These are phyloP conservation scores for Nyctanthes arbortristis DNA, from an alignment of 257 asterid species.

Conservation along the genomic window DNA sequence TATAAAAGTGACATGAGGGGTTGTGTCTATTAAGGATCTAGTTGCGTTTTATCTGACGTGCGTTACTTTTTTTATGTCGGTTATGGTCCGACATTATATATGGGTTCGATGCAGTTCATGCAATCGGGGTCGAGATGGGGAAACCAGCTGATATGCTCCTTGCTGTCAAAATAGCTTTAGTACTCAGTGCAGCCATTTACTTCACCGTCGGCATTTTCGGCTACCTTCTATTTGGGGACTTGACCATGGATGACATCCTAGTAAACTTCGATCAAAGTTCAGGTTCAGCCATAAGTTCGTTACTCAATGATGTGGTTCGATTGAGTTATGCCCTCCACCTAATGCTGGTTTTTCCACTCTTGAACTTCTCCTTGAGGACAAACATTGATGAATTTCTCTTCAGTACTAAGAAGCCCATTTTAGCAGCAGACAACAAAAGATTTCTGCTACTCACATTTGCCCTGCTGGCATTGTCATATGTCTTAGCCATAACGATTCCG, in stretches of 20 bases:
- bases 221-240: constrained; percentile 91
- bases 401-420: constrained; percentile 39
- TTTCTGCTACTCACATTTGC: constrained; percentile 54
- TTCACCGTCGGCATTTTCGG: constrained; percentile 79
- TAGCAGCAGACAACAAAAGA: constrained; percentile 56
- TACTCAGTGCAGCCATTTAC: constrained; percentile 72
- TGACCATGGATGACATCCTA: constrained; percentile 83
- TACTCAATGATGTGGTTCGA: constrained; percentile 66
- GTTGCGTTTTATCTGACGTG: too few species aligned
- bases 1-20: neutral
- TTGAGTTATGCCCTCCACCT: constrained; percentile 83
- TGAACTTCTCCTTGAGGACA: constrained; percentile 79
- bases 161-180: constrained; percentile 68
- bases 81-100: neutral
- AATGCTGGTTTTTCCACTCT: constrained; percentile 79
- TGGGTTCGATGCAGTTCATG: constrained; percentile 77
- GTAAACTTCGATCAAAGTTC: constrained; percentile 71
- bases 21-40: too few species aligned
- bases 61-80: neutral
- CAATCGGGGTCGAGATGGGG: constrained; percentile 86
- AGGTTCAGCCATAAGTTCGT: constrained; percentile 46
- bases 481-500: constrained; percentile 71
- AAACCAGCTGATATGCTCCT: constrained; percentile 64
- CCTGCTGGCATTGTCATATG: constrained; percentile 58
- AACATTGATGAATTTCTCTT: constrained; percentile 83